These are phyloP conservation scores for Dillenia suffruticosa DNA, from an alignment of 164 flowering plant genomes.

Conservation along the genomic window DNA sequence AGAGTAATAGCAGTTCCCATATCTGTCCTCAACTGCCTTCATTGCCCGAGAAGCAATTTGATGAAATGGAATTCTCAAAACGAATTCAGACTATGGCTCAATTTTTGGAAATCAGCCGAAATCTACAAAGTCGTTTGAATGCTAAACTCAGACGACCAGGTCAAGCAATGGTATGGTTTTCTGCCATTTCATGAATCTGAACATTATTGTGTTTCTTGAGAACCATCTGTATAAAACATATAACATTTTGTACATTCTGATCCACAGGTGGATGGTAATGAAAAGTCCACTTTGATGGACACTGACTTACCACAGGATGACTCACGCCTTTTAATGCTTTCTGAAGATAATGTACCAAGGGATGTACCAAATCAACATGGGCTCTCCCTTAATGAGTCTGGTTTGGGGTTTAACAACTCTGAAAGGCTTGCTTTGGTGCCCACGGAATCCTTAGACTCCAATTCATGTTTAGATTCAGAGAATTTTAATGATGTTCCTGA, in stretches of 20 bases:
- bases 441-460: slow-evolving; percentile 21
- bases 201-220: not conserved
- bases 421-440: slow-evolving; percentile 56
- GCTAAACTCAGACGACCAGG: slow-evolving; percentile 47
- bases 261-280: slow-evolving; percentile 42
- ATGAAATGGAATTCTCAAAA: slow-evolving; percentile 22
- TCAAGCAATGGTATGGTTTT: slow-evolving; percentile 48
- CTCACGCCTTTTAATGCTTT: slow-evolving; percentile 24
- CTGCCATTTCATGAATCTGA: not conserved
- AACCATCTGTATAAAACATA: not conserved
- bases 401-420: slow-evolving; percentile 10
- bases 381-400: slow-evolving; percentile 24
- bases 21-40: slow-evolving; percentile 19
- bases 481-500: slow-evolving; percentile 27
- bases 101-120: slow-evolving; percentile 67
- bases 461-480: slow-evolving; percentile 18
- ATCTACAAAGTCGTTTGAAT: slow-evolving; percentile 54
- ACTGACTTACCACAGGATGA: slow-evolving; percentile 31
- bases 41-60: slow-evolving; percentile 17
- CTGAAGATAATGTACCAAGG: slow-evolving; percentile 22
- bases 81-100: slow-evolving; percentile 75
- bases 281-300: slow-evolving; percentile 19
- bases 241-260: slow-evolving; percentile 7
- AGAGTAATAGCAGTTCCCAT: slow-evolving; percentile 9
- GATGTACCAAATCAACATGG: slow-evolving; percentile 26